A percentile compares a stretch with the other conserved stretches of the same genome.
These are phyloP conservation scores for Boletus insuetus DNA, from an alignment of 768 basidiomycete species.

Conservation along the genomic window DNA sequence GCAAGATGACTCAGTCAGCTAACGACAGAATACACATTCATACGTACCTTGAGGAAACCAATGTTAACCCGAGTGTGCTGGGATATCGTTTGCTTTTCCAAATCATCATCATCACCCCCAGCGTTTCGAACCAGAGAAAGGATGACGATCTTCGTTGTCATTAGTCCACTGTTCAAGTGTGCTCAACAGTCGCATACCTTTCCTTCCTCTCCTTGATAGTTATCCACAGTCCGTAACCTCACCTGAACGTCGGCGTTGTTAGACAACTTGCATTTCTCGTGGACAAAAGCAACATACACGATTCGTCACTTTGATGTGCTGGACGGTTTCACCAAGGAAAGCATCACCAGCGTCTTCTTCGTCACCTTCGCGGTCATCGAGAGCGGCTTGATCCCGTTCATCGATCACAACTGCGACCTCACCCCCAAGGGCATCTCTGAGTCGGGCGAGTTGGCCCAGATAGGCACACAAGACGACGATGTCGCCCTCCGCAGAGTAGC, in stretches of 20 bases:
- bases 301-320: constrained; percentile 50
- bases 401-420: constrained; percentile 66
- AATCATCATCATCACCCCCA: constrained; percentile 43
- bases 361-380: constrained; percentile 49
- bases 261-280: background rate
- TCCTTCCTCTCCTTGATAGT: constrained; percentile 75
- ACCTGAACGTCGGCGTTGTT: constrained; percentile 41
- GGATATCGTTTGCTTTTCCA: constrained; percentile 13
- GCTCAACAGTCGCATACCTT: constrained; percentile 34
- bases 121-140: constrained; percentile 73
- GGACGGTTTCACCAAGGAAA: constrained; percentile 25
- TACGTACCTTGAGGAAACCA: constrained; percentile 67
- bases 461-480: constrained; percentile 57
- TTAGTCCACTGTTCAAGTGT: background rate
- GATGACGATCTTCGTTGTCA: constrained; percentile 54
- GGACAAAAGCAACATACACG: constrained; percentile 37
- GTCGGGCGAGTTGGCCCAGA: constrained; percentile 46
- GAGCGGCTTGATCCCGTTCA: constrained; percentile 61
- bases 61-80: constrained; percentile 40
- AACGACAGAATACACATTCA: background rate
- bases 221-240: constrained; percentile 71
- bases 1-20: background rate
- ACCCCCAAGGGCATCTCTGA: constrained; percentile 40
- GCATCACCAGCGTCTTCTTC: constrained; percentile 34
- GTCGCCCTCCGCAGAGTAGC: constrained; percentile 45